Evolutionary conservation across 352 stramenopile genomes (phyloP).

Genomic region (Pythium dissimile): DNA sequence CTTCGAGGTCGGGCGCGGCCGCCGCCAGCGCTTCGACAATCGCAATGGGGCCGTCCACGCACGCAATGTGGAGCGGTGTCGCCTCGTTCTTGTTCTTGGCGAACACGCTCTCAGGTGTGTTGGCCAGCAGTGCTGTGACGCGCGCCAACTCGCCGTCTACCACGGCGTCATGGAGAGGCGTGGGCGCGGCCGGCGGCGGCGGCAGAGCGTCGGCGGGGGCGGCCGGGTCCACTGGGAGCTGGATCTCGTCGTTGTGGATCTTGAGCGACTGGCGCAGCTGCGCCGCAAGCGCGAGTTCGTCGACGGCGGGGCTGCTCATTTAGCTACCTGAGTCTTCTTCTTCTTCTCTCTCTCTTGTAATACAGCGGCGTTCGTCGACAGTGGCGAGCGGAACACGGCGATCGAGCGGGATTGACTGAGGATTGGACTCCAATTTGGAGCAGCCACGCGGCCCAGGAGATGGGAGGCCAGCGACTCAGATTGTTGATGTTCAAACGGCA

Average conservation of each 20-base stretch:
- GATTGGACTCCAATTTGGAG: no score
- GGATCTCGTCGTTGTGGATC: constrained; percentile 17
- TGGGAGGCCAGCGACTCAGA: no score
- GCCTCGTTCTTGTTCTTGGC: constrained; percentile 23
- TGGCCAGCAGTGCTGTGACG: constrained; percentile 14
- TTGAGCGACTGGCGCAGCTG: constrained; percentile 24
- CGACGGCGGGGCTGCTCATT: constrained; percentile 9
- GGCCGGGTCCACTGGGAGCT: neutral
- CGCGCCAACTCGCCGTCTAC: constrained; percentile 18
- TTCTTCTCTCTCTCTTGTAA: no score
- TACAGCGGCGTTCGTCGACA: no score
- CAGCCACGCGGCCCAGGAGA: no score
- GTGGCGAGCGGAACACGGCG: no score
- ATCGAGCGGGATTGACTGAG: no score
- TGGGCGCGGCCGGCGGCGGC: constrained; percentile 4
- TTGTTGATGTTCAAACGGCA: no score
- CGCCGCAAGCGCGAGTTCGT: constrained; percentile 21
- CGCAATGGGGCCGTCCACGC: constrained; percentile 20
- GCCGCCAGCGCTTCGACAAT: constrained; percentile 21
- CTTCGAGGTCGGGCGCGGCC: constrained; percentile 18
- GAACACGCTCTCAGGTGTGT: constrained; percentile 14
- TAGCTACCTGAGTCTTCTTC: no score
- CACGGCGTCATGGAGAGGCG: constrained; percentile 24
- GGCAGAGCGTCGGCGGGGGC: neutral
- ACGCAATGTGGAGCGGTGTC: constrained; percentile 28